Evolutionary conservation across 306 rosid species (phyloP).

Genomic region (Prunus davidiana): DNA sequence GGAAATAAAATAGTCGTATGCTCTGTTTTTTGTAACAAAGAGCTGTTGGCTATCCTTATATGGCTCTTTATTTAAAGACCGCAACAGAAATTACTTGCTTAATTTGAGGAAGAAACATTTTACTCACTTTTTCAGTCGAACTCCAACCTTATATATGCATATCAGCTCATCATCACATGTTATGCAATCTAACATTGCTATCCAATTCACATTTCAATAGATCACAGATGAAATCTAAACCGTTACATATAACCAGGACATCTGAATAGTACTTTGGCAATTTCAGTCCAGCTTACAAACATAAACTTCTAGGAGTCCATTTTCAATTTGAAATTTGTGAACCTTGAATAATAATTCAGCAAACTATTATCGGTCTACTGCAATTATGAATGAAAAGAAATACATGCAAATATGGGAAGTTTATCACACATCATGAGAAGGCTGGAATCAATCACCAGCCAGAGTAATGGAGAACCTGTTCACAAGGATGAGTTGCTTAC

Average conservation of each 20-base stretch:
- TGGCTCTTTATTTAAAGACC: too few species aligned
- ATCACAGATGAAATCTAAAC: not conserved
- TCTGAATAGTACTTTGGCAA: not conserved
- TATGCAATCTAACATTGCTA: not conserved
- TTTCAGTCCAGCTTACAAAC: not conserved
- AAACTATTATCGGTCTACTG: not conserved
- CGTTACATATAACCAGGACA: not conserved
- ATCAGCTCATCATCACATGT: too few species aligned
- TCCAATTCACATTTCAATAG: not conserved
- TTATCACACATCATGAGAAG: not conserved
- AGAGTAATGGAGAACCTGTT: not conserved
- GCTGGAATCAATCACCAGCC: not conserved
- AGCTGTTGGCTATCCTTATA: not conserved
- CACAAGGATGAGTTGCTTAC: constrained; percentile 47
- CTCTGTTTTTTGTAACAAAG: not conserved
- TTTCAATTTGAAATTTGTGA: not conserved
- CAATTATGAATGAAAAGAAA: not conserved
- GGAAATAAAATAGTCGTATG: not conserved
- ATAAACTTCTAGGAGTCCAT: not conserved
- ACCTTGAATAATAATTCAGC: not conserved
- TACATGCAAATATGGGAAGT: not conserved
- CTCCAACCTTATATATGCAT: too few species aligned
- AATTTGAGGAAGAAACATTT: not conserved
- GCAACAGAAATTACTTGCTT: not conserved
- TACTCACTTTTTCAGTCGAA: not conserved